Percentiles rank a stretch among this genome's conserved stretches.
These are phyloP conservation scores for Golubevia pallescens DNA, from an alignment of 1,284 basidiomycete species.

Conservation along the genomic window DNA sequence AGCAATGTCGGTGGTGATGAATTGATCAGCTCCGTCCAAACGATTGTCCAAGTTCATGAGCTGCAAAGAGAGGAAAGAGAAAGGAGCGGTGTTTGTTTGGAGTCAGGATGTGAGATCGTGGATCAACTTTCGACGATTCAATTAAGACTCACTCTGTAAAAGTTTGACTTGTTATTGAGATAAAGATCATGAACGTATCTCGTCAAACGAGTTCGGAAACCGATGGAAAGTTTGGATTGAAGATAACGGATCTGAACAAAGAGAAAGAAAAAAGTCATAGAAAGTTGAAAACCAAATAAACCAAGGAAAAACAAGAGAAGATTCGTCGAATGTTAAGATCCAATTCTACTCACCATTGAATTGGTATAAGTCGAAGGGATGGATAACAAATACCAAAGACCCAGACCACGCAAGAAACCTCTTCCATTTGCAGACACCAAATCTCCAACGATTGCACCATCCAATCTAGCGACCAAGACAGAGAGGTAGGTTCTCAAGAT, in stretches of 20 bases:
- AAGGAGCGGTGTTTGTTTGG: too few relatives aligned
- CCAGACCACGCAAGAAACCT: conserved; percentile 83
- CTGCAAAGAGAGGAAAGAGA: conserved; percentile 66
- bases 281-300: too few relatives aligned
- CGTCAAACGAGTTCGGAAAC: conserved; percentile 83
- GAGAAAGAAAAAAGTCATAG: too few relatives aligned
- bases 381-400: conserved; percentile 86
- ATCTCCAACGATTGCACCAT: conserved; percentile 87
- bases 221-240: conserved; percentile 85
- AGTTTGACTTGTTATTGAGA: conserved; percentile 67
- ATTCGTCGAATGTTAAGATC: too few relatives aligned
- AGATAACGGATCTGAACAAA: conserved; percentile 88
- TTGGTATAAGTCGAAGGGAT: conserved; percentile 95
- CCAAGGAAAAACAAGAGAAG: too few relatives aligned
- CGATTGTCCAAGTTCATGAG: conserved; percentile 57
- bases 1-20: conserved; percentile 90
- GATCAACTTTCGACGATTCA: too few relatives aligned
- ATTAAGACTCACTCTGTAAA: conserved; percentile 67
- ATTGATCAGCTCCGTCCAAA: conserved; percentile 66
- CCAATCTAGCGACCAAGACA: conserved; percentile 84
- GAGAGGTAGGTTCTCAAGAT: conserved; percentile 84
- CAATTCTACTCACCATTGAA: too few relatives aligned
- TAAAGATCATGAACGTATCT: conserved; percentile 93
- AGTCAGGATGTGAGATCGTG: conserved; percentile 68
- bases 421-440: conserved; percentile 83